A percentile compares a stretch with the other conserved stretches of the same genome.
These are phyloP conservation scores for Actinomortierella wolfii DNA, from an alignment of 371 early-diverging fungal genomes.

Conservation along the genomic window DNA sequence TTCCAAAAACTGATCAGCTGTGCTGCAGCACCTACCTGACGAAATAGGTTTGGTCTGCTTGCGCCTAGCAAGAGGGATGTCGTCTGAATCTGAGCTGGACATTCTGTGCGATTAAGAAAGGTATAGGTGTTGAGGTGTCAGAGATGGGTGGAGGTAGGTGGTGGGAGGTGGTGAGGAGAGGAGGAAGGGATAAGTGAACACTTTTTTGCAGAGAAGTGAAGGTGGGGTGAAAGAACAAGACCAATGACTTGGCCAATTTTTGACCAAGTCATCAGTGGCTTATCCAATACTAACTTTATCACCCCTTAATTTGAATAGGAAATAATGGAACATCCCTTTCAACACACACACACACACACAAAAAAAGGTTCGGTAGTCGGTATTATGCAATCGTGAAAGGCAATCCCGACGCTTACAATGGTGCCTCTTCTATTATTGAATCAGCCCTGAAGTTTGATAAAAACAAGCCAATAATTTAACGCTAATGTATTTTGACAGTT, in stretches of 20 bases:
- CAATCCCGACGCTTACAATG: too few species aligned
- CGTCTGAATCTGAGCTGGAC: conserved; percentile 31
- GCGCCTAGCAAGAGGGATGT: conserved; percentile 29
- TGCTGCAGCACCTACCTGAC: conserved; percentile 12
- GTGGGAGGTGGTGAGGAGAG: not conserved
- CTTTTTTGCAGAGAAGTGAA: not conserved
- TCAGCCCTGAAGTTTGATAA: too few species aligned
- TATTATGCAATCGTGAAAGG: too few species aligned
- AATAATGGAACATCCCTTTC: too few species aligned
- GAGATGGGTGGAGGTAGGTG: not conserved
- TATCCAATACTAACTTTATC: too few species aligned
- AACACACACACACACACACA: too few species aligned
- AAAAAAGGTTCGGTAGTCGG: too few species aligned
- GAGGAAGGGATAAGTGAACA: not conserved
- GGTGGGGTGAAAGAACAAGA: not conserved
- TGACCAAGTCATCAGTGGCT: too few species aligned
- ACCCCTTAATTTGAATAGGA: too few species aligned
- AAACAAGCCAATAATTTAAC: too few species aligned
- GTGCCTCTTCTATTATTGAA: too few species aligned
- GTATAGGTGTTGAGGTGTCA: not conserved
- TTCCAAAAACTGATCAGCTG: not conserved
- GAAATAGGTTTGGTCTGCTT: conserved; percentile 3
- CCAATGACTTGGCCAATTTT: not conserved
- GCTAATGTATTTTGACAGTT: too few species aligned
- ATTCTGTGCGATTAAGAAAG: not conserved